Base-by-base conservation (phyloP, 768 basidiomycete genomes). In the Pleurotus cornucopiae region DNA sequence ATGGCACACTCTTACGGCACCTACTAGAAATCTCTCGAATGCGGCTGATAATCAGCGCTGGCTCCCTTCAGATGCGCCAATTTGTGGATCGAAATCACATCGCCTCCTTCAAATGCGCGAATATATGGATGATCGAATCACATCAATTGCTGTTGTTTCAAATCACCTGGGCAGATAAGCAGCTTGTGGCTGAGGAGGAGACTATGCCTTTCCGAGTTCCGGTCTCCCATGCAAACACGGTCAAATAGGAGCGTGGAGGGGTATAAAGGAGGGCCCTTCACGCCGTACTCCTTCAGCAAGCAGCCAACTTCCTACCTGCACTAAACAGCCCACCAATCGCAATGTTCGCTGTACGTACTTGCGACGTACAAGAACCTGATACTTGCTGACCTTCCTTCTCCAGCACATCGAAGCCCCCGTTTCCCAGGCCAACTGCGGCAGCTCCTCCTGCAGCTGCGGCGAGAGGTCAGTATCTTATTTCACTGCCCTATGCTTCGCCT, bases 381-480 rank as follows among this genome's bases (percentile, higher is more conserved):
- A 14, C 41, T 18, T 1, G 21, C 4, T 39, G 14, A 13, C 51
- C 18, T 46, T 46, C 54, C 34, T 44, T 34, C 46, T 60, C 56
- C 58, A 74, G 74, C 68, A 60, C 61, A 67, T 65, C 61, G 68
- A 70, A 61, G 58, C 61, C 61, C 76, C 76, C 57, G 74, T 76
- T 63, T 74, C 75, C 68, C 65, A 78, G 48, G 63, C 30, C 48
- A 14, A 61, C 71, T 85, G 84, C 64, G 82, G 81, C 65, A 71
- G 63, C 62, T 60, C 53, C 63, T 60, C 60, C 54, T 85, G 84
- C 76, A 73, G 58, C 65, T 85, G 84, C 67, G 82, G 83, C 58
- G 71, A 66, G 12, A 69, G 48, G 84, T 83, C 57, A 57, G 70
- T 65, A 23, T 0, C 12, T 16, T 57, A n/a, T 21, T 16, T 18